Evolutionary conservation across 2,329 filamentous ascomycete species (phyloP).

Genomic region (Blastomyces gilchristii): DNA sequence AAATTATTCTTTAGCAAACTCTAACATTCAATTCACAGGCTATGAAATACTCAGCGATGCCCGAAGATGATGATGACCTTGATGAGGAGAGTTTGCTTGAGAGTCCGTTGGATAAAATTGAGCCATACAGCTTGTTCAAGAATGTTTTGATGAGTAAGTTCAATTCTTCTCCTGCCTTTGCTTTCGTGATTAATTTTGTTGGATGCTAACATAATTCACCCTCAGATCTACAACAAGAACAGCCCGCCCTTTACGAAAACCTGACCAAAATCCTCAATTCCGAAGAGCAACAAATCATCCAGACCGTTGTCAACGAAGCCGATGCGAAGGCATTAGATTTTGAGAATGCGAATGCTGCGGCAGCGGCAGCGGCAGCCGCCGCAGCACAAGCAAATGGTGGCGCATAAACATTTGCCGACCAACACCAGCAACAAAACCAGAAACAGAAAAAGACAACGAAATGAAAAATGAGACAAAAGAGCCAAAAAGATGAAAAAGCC

Average conservation of each 20-base stretch:
- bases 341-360: slow-evolving; percentile 26
- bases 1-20: slow-evolving; percentile 1
- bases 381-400: slow-evolving; percentile 18
- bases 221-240: slow-evolving; percentile 75
- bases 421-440: neutral
- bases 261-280: slow-evolving; percentile 67
- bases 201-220: slow-evolving; percentile 16
- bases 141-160: slow-evolving; percentile 68
- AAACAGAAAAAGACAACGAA: neutral
- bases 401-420: neutral
- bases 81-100: slow-evolving; percentile 90
- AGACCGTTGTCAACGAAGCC: slow-evolving; percentile 65
- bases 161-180: neutral
- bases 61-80: slow-evolving; percentile 74
- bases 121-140: slow-evolving; percentile 87
- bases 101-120: slow-evolving; percentile 87
- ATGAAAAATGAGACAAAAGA: neutral
- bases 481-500: neutral
- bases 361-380: slow-evolving; percentile 28
- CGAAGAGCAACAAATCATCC: slow-evolving; percentile 72
- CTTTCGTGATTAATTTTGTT: neutral
- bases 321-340: slow-evolving; percentile 43
- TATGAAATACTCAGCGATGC: slow-evolving; percentile 66
- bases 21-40: slow-evolving; percentile 43
- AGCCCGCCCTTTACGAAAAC: slow-evolving; percentile 76